Base-by-base conservation (phyloP, 2,329 filamentous ascomycete species). In the Neonectria neomacrospora region DNA sequence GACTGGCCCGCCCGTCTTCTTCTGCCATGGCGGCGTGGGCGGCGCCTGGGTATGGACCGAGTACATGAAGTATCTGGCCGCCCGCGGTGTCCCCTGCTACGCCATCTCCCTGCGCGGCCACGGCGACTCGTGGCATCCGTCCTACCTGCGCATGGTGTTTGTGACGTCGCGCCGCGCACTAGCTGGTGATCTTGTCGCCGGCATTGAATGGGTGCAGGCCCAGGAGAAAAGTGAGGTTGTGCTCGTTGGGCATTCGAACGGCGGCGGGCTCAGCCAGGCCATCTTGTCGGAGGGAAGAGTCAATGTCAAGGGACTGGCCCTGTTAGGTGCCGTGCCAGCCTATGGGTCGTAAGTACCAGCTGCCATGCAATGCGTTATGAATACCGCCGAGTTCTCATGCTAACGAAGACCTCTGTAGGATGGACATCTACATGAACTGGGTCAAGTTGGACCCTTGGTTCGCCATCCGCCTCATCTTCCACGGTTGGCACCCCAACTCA, bases 21-120 rank as follows among this genome's bases (percentile, higher is more conserved):
- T 87, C 73, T 76, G 81, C 34, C 85, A 87, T 65, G 85, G 85
- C 41, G 84, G 84, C 52, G 85, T 86, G 77, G 85, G 84, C 42
- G 78, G 78, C 57, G 86, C 85, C 8, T 81, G 80, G 71, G 79
- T 86, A 20, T 87, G 84, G 83, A 76, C 81, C 9, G 78, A 81
- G 45, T 88, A 84, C 67, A 82, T 88, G 78, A 75, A 74, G 23
- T 84, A 78, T 67, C 81, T 87, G 58, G 76, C 82, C 3, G 65
- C 74, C 5, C 73, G 73, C 23, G 80, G 81, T 14, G 78, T 84
- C 63, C 77, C 81, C 1, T 83, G 82, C 71, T 88, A 86, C 67
- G 83, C 85, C 11, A 67, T 86, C 34, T 86, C 82, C 8, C 77
- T 83, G 39, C 81, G 85, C 6, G 84, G 84, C 2, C 85, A 86